Conservation (phyloP, 768 basidiomycete genomes). For the Sutorius australiensis region DNA sequence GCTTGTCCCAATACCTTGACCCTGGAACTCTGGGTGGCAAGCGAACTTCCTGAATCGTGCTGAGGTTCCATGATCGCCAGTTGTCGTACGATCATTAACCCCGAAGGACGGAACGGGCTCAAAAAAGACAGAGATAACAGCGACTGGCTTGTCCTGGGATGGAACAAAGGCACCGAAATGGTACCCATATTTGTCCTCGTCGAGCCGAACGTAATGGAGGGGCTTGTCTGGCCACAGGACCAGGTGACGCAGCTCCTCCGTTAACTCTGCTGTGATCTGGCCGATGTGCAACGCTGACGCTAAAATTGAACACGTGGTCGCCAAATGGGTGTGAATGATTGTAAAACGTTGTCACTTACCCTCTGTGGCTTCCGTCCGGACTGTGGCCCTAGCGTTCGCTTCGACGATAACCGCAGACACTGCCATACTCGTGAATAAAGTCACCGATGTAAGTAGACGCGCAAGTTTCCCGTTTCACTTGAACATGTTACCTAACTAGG, state of each 20-base stretch:
- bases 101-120: conserved; percentile 33
- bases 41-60: conserved; percentile 62
- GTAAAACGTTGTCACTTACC: conserved; percentile 8
- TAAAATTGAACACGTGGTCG: conserved; percentile 3
- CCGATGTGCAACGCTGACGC: conserved; percentile 17
- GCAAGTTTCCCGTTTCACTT: background rate
- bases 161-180: conserved; percentile 57
- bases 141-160: conserved; percentile 36
- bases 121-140: conserved; percentile 55
- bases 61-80: conserved; percentile 6
- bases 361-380: background rate
- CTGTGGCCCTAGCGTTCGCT: background rate
- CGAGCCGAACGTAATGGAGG: conserved; percentile 45
- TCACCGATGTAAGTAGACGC: background rate
- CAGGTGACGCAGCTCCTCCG: conserved; percentile 49
- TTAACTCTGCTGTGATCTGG: conserved; percentile 40
- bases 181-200: conserved; percentile 47
- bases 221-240: conserved; percentile 57
- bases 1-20: conserved; percentile 48
- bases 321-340: background rate
- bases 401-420: conserved; percentile 5
- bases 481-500: conserved; percentile 8
- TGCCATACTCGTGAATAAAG: conserved; percentile 1
- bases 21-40: conserved; percentile 48
- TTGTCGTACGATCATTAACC: conserved; percentile 2